These are phyloP conservation scores for Gliomastix tumulicola DNA, from an alignment of 2,329 filamentous ascomycete genomes.

Conservation along the genomic window DNA sequence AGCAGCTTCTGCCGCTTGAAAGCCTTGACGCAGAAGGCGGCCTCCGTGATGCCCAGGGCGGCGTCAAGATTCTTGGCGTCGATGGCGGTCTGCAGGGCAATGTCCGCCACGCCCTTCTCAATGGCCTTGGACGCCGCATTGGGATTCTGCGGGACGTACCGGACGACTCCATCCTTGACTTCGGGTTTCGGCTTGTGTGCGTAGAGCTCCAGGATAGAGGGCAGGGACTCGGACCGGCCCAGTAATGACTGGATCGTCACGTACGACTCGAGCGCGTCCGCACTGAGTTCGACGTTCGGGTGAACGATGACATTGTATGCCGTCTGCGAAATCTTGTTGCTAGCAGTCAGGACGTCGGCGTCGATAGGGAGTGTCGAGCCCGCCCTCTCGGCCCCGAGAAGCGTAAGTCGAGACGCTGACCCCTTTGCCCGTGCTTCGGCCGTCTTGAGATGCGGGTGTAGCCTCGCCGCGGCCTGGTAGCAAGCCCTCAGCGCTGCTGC, in stretches of 20 bases:
- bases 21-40: conserved; percentile 59
- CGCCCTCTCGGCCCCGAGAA: conserved; percentile 27
- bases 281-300: conserved; percentile 73
- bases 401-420: conserved; percentile 48
- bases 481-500: conserved; percentile 35
- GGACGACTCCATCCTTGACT: conserved; percentile 50
- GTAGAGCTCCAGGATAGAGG: conserved; percentile 74
- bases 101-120: conserved; percentile 60
- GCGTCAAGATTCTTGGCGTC: conserved; percentile 69
- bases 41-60: conserved; percentile 68
- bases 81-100: conserved; percentile 74
- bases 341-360: conserved; percentile 31
- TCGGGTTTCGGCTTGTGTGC: conserved; percentile 72
- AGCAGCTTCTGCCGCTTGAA: conserved; percentile 63
- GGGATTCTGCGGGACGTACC: conserved; percentile 58
- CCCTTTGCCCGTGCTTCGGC: conserved; percentile 30
- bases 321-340: conserved; percentile 46
- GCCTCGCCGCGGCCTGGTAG: conserved; percentile 33
- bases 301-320: conserved; percentile 68
- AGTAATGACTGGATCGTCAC: conserved; percentile 70
- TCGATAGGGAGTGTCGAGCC: conserved; percentile 21
- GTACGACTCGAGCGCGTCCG: conserved; percentile 65
- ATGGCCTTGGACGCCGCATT: conserved; percentile 66
- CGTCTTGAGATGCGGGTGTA: conserved; percentile 31
- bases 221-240: conserved; percentile 67